These are phyloP conservation scores for Echria macrotheca DNA, from an alignment of 495 filamentous ascomycete species.

Conservation along the genomic window DNA sequence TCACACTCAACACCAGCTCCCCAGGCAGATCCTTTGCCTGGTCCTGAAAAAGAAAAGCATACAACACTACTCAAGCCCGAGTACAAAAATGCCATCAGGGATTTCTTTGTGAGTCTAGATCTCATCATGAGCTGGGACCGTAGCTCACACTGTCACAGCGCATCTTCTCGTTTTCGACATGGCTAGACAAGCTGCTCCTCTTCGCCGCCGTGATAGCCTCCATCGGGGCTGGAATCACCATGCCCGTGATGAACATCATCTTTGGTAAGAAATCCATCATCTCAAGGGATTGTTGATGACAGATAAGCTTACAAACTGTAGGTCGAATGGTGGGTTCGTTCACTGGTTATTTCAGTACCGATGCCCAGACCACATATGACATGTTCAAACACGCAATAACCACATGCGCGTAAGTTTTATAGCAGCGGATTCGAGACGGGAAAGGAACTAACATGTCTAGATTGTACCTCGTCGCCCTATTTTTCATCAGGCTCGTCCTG, in stretches of 20 bases:
- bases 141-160: conserved; percentile 30
- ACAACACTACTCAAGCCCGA: conserved; percentile 20
- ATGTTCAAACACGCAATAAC: conserved; percentile 24
- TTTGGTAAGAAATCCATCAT: conserved; percentile 32
- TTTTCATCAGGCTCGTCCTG: conserved; percentile 53
- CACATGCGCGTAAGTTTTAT: conserved; percentile 26
- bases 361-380: conserved; percentile 20
- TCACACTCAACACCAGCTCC: conserved; percentile 1
- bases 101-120: conserved; percentile 27
- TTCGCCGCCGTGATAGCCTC: conserved; percentile 36
- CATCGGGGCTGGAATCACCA: conserved; percentile 46
- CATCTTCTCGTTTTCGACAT: conserved; percentile 46
- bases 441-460: conserved; percentile 17
- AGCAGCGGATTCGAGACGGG: not conserved
- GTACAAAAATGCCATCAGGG: conserved; percentile 25
- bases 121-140: not conserved
- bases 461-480: conserved; percentile 57
- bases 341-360: conserved; percentile 22
- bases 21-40: not conserved
- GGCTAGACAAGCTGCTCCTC: conserved; percentile 37
- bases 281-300: not conserved
- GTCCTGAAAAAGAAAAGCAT: too few species aligned
- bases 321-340: conserved; percentile 38
- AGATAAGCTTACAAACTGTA: conserved; percentile 15
- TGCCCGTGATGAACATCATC: conserved; percentile 45